Percentiles rank a stretch among this genome's conserved stretches.
These are phyloP conservation scores for Gossypium rotundifolium DNA, from an alignment of 345 rosid genomes.

Conservation along the genomic window DNA sequence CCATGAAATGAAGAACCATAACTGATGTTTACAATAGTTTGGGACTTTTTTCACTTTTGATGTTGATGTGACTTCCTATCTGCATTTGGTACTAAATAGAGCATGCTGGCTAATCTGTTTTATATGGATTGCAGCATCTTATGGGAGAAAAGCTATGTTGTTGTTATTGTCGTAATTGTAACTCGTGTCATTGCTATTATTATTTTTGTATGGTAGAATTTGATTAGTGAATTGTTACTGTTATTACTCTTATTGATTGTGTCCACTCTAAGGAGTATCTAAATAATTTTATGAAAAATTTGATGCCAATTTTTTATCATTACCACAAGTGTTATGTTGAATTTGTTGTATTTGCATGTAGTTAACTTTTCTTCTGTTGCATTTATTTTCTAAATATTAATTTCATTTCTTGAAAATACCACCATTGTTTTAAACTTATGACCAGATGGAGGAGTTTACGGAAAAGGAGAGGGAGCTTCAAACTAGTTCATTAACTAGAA, in stretches of 20 bases:
- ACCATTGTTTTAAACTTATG: constrained; percentile 13
- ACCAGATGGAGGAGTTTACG: constrained; percentile 67
- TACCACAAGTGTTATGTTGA: not conserved
- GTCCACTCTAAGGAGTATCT: not conserved
- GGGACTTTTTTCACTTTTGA: not conserved
- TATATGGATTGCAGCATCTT: not conserved
- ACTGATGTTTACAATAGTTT: not conserved
- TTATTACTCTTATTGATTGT: not conserved
- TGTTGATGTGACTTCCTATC: not conserved
- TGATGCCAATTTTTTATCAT: not conserved
- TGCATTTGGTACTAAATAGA: not conserved
- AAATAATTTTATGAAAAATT: not conserved
- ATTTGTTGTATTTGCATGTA: not conserved
- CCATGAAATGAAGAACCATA: not conserved
- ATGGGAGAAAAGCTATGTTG: not conserved
- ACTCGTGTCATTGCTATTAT: not conserved
- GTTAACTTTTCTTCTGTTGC: not conserved
- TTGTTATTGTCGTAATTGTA: not conserved
- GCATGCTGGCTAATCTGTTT: not conserved
- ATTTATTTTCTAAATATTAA: too few relatives aligned
- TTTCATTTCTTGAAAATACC: constrained; percentile 1
- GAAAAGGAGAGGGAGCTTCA: constrained; percentile 48
- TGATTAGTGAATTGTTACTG: not conserved
- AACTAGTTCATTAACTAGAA: constrained; percentile 23
- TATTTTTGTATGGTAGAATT: not conserved